A percentile compares a stretch with the other conserved stretches of the same genome.
Conservation (phyloP, 2,329 filamentous ascomycete genomes). For the Scorias spongiosa region DNA sequence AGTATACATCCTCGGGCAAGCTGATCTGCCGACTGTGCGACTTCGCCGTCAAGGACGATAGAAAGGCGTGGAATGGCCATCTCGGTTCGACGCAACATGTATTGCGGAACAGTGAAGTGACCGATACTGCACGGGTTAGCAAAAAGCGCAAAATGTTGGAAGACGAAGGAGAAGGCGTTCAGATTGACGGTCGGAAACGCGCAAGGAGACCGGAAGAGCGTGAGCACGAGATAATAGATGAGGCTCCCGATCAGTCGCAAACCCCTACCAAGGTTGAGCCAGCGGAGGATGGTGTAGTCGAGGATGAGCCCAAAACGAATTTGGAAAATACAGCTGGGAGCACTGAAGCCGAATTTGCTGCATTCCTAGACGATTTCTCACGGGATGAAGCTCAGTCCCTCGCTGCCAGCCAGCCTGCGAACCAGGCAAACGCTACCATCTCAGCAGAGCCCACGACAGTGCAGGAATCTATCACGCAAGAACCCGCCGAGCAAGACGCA, state of each 20-base stretch:
- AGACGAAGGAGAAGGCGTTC: conserved; percentile 9
- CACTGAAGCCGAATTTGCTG: conserved; percentile 38
- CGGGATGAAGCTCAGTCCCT: conserved; percentile 13
- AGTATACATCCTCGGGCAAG: conserved; percentile 52
- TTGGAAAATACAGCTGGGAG: conserved; percentile 1
- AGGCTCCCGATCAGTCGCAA: not conserved
- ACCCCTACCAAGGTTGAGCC: not conserved
- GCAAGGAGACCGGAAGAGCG: conserved; percentile 21
- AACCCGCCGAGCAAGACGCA: conserved; percentile 27
- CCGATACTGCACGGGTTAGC: conserved; percentile 19
- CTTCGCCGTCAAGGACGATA: conserved; percentile 47
- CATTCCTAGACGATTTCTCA: conserved; percentile 72
- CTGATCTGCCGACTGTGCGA: conserved; percentile 54
- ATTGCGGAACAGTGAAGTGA: conserved; percentile 18
- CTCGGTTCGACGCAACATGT: conserved; percentile 34
- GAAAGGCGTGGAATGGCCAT: conserved; percentile 50
- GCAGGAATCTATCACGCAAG: conserved; percentile 31
- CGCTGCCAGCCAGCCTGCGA: conserved; percentile 15
- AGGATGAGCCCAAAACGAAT: not conserved
- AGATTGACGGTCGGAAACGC: conserved; percentile 2
- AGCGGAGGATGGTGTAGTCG: not conserved
- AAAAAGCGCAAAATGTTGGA: conserved; percentile 38
- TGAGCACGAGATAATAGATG: conserved; percentile 19
- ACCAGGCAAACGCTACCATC: conserved; percentile 24
- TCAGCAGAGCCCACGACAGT: conserved; percentile 31